Evolutionary conservation across 345 rosid species (phyloP), one percentile per base, ranked within the genome.

Genomic region (Euphorbia peplus): DNA sequence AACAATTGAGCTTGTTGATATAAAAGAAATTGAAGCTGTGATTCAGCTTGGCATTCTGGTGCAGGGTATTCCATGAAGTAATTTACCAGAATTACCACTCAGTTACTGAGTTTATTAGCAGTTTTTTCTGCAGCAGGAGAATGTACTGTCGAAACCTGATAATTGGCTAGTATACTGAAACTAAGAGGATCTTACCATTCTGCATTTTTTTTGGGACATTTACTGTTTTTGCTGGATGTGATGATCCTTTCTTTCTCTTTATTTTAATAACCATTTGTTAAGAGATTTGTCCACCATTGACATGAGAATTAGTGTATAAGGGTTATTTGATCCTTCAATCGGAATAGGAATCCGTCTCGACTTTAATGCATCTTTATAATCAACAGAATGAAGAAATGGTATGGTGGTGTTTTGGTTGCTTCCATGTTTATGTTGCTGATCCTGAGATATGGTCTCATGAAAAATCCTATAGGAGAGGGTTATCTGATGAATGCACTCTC

Each of bases 371-470:
- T 58, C 52, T 8, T 42, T 50, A 32, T 44, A 48, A 22, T 44
- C 61, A 53, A 14, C 50, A 85, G 73, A 71, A 91, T 95, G 99
- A 95, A 86, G 96, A 88, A 77, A 79, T 86, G 97, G 86, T 71
- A 90, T 4, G 90, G 90, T 13, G 89, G 89, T 51, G 81, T 85
- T 68, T 30, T 91, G 59, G 61, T 90, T 83, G 83, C 83, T 28
- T 92, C 99, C 68, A 59, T 95, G 80, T 87, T 83, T 71, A 87
- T 84, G 95, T 70, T 95, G 74, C 70, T 90, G 47, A 76, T 92
- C 67, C 81, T 92, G 67, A 84, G 96, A 79, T 90, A 86, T 63
- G 78, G 82, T 59, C 75, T 91, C 60, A 70, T 83, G 87, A 95
- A 80, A 69, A 77, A 76, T 82, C 83, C 87, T 53, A 72, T 85